Percentiles rank a stretch among this genome's conserved stretches.
phyloP scores from a whole-genome alignment of 305 asterid genomes.

The Fraxinus paxiana region DNA sequence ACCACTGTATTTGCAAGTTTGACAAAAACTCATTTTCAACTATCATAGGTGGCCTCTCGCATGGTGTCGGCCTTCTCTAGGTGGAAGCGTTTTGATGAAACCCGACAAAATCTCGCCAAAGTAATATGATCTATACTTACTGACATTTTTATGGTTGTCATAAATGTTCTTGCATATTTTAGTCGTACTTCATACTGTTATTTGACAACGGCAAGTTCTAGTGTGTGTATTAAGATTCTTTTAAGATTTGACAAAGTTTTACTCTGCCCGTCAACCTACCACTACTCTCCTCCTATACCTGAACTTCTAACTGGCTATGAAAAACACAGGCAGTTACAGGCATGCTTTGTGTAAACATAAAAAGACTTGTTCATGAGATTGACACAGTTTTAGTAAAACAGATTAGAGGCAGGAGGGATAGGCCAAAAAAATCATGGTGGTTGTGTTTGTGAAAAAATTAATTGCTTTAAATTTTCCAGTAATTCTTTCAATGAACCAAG shows the following conservation, averaged over 20 bases:
- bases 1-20: background rate
- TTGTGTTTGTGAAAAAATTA: background rate
- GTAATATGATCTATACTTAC: slow-evolving; percentile 25
- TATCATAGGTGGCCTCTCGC: slow-evolving; percentile 65
- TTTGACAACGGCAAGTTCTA: background rate
- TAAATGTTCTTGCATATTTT: background rate
- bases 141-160: background rate
- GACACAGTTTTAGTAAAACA: background rate
- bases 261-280: background rate
- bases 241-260: background rate
- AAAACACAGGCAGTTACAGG: background rate
- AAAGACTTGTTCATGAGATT: background rate
- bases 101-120: slow-evolving; percentile 65
- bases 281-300: background rate
- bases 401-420: background rate
- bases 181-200: background rate
- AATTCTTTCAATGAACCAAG: background rate
- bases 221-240: background rate
- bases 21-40: background rate
- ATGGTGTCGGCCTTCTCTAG: slow-evolving; percentile 77
- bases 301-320: background rate
- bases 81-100: slow-evolving; percentile 76
- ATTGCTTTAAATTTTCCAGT: background rate
- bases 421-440: background rate
- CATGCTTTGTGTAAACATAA: background rate